Evolutionary conservation across 192 early-diverging fungal genomes (phyloP), one percentile per base, ranked within the genome.

Genomic region (Martensiomyces pterosporus): DNA sequence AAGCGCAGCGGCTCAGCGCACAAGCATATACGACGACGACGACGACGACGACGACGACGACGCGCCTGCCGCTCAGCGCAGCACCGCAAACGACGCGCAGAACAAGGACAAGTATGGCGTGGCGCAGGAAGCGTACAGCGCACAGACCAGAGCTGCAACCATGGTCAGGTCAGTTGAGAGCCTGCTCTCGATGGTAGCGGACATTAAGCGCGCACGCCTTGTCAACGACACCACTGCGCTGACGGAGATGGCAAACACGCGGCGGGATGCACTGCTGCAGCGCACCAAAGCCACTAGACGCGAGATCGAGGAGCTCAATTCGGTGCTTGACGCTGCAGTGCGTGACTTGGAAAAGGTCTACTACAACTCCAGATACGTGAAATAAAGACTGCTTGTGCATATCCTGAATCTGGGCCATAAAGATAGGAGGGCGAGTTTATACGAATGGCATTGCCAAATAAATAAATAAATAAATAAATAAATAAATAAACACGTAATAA

Each of bases 81-180:
- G n/a, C n/a, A n/a, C n/a, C n/a, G n/a, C n/a, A n/a, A 25, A 24
- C 14, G 38, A 35, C 39, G 10, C 29, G 19, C 61, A 73, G 33
- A 59, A 50, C 43, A 75, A 75, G 43, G 71, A 75, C 60, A 67
- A 75, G 56, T 67, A 67, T 29, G 41, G 57, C 8, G 52, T 57
- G 1, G 59, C 71, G 39, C 64, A 67, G 52, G 71, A 75, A 39
- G 64, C 71, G 40, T 67, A 75, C 19, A 57, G 64, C 52, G 64
- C 57, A 10, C 64, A 75, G 52, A 67, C 71, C 16, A 23, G 71
- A 13, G 71, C 59, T 1, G 71, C 71, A 10, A 67, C 64, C 2
- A 75, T 75, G 64, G 71, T 75, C 43, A 40, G 64, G 36, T 67
- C 71, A 9, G 64, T 67, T 9, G 71, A 75, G 52, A 67, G 57